Base-by-base conservation (phyloP, 495 filamentous ascomycete species). In the Trichoderma orchidacearum region DNA sequence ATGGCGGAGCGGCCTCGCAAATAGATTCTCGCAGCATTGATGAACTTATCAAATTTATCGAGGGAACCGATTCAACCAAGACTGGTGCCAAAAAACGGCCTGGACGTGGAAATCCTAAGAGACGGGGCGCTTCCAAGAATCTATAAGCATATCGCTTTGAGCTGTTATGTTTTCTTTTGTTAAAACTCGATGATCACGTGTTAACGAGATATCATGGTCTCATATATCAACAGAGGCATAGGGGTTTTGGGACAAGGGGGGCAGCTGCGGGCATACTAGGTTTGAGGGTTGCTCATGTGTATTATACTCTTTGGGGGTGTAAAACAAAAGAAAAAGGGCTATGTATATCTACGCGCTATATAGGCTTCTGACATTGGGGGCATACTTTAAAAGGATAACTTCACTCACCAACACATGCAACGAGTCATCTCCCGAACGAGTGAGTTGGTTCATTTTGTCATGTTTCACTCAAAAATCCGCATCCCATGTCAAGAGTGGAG, bases 41-140 rank as follows among this genome's bases (percentile, higher is more conserved):
- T 58, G 89, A 96, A 64, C 70, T 96, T 52, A 67, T 96, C 62
- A 86, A 83, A 66, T 95, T 87, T 69, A 94, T 94, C 62, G 87
- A 93, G 66, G 89, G 89, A 18, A 79, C 72, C 34, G 83, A 82
- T 30, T 64, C 80, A 17, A 76, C 79, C 60, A 79, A 78, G 57
- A 77, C 78, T 64, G 78, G 79, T 36, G 75, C 78, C 56, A 85
- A 87, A 72, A 93, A 95, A 78, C 79, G 80, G 54, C 70, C 80
- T 52, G 76, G 77, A 13, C 74, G 81, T 30, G 70, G 72, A 59
- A 90, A 90, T 68, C 87, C 87, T 17, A 91, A 89, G 73, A 78
- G 86, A 57, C 66, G 77, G 34, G 82, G 80, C 17, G 55, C 38
- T 3, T 27, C 55, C 21, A 48, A 45, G 3, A 0, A 9, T n/a